Conservation (phyloP, 129 eudicot species). For the Sambucus nigra region DNA sequence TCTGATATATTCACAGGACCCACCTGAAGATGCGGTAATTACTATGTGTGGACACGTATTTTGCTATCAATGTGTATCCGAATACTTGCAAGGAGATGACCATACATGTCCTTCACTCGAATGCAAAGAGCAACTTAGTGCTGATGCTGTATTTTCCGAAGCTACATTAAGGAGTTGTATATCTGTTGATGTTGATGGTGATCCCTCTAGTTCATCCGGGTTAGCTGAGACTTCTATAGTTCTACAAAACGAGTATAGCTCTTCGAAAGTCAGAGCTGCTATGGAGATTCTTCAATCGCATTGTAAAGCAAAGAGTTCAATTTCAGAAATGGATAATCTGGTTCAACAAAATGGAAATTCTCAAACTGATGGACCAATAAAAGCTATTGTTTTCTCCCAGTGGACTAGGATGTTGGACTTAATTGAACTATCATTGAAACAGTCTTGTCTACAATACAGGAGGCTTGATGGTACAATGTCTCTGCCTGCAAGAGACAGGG, state of each 20-base stretch:
- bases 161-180: slow-evolving; percentile 58
- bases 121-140: slow-evolving; percentile 68
- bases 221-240: slow-evolving; percentile 30
- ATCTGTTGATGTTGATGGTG: slow-evolving; percentile 22
- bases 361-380: slow-evolving; percentile 39
- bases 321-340: slow-evolving; percentile 14
- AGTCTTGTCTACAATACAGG: slow-evolving; percentile 39
- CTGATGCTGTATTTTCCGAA: slow-evolving; percentile 59
- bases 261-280: slow-evolving; percentile 67
- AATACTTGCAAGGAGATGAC: slow-evolving; percentile 71
- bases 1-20: slow-evolving; percentile 39
- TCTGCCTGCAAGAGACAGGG: slow-evolving; percentile 67
- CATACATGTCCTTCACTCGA: slow-evolving; percentile 57
- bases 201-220: slow-evolving; percentile 25
- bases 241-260: slow-evolving; percentile 48
- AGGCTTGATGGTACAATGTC: slow-evolving; percentile 98
- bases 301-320: slow-evolving; percentile 26
- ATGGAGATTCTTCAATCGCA: slow-evolving; percentile 49
- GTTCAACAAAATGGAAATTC: slow-evolving; percentile 21
- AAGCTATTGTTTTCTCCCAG: slow-evolving; percentile 86
- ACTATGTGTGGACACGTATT: slow-evolving; percentile 79
- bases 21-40: slow-evolving; percentile 91
- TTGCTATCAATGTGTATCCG: slow-evolving; percentile 88
- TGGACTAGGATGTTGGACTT: slow-evolving; percentile 93
- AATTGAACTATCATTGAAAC: slow-evolving; percentile 53